These are phyloP conservation scores for Carpinus fangiana DNA, from an alignment of 306 rosid genomes.

Conservation along the genomic window DNA sequence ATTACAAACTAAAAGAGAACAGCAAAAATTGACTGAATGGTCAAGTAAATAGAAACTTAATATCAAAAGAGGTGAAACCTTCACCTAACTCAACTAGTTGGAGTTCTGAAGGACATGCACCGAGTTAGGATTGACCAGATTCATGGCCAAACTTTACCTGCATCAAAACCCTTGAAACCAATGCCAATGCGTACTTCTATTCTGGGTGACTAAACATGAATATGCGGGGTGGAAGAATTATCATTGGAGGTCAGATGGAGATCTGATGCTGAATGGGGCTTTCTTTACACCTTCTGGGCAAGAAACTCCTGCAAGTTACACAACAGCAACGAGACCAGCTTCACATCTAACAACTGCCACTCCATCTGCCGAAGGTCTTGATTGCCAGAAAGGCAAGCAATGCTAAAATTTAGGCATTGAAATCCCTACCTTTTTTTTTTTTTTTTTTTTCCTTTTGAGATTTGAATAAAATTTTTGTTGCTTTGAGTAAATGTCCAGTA, in stretches of 20 bases:
- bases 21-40: background rate
- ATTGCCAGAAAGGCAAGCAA: background rate
- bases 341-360: background rate
- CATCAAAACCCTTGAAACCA: background rate
- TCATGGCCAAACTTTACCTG: background rate
- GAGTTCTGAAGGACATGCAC: background rate
- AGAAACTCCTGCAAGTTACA: background rate
- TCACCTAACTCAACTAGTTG: background rate
- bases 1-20: background rate
- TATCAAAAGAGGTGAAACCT: background rate
- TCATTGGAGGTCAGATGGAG: slow-evolving; percentile 6
- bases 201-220: background rate
- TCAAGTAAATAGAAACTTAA: background rate
- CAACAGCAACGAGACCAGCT: slow-evolving; percentile 7
- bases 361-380: background rate
- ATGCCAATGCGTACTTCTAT: background rate
- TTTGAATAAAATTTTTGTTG: background rate
- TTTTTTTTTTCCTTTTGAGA: background rate
- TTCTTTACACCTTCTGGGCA: background rate
- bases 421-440: background rate
- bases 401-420: background rate
- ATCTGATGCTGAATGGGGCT: background rate
- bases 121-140: background rate
- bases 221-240: background rate
- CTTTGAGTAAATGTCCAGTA: background rate